Evolutionary conservation across 75 land plant genomes (phyloP).

Genomic region (Cupressus sempervirens): DNA sequence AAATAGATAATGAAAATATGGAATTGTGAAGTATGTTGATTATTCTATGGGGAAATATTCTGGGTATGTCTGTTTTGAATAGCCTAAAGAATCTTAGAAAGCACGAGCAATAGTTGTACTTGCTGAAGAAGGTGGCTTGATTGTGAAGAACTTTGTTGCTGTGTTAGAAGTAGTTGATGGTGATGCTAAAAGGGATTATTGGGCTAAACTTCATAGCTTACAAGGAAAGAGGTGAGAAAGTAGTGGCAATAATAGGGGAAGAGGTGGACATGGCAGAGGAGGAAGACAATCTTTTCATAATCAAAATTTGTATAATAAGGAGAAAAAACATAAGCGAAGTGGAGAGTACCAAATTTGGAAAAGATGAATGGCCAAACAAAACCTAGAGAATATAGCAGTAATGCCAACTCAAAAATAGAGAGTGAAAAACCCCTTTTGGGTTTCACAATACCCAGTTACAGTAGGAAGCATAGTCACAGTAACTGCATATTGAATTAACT

Average conservation of each 20-base stretch:
- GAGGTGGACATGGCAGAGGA: no score
- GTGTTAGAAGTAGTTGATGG: slow-evolving; percentile 84
- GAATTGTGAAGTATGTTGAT: slow-evolving; percentile 88
- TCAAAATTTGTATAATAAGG: no score
- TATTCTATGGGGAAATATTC: slow-evolving; percentile 65
- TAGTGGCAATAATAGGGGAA: slow-evolving; percentile 31
- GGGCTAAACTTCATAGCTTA: slow-evolving; percentile 56
- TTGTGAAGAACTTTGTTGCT: slow-evolving; percentile 60
- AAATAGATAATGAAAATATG: slow-evolving; percentile 61
- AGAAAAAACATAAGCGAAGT: no score
- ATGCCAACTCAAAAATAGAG: no score
- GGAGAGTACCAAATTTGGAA: no score
- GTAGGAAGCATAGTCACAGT: no score
- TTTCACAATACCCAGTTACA: no score
- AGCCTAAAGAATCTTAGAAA: slow-evolving; percentile 68
- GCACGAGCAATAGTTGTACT: slow-evolving; percentile 82
- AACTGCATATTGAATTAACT: no score
- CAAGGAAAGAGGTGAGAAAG: slow-evolving; percentile 44
- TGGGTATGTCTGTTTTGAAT: slow-evolving; percentile 82
- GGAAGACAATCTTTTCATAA: no score
- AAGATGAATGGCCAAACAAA: no score
- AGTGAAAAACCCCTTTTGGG: no score
- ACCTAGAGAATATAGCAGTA: no score
- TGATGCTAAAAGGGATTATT: slow-evolving; percentile 85
- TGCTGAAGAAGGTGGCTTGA: slow-evolving; percentile 67